These are phyloP conservation scores for Bathelium albidoporum DNA, from an alignment of 495 filamentous ascomycete species.

Conservation along the genomic window DNA sequence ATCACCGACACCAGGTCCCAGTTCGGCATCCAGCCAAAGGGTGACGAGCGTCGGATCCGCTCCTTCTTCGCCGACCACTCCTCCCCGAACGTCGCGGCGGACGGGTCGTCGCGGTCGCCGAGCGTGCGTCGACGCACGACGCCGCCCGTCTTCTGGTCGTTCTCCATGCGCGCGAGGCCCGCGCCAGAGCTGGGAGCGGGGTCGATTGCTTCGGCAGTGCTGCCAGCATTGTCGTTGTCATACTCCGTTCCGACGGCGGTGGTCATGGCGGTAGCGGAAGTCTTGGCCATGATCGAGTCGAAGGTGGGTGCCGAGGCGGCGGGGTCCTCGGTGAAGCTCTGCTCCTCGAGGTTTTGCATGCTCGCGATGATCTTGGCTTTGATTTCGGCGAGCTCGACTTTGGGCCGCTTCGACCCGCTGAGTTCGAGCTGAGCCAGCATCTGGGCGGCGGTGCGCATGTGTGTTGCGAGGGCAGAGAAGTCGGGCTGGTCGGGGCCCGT, in stretches of 20 bases:
- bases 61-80: constrained; percentile 68
- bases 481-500: constrained; percentile 48
- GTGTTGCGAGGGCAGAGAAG: constrained; percentile 62
- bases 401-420: constrained; percentile 59
- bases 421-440: constrained; percentile 70
- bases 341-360: constrained; percentile 74
- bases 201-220: constrained; percentile 35
- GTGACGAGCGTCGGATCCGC: constrained; percentile 62
- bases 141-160: constrained; percentile 67
- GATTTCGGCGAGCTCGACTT: constrained; percentile 63
- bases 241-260: constrained; percentile 29
- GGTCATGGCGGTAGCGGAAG: constrained; percentile 31
- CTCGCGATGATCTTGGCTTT: constrained; percentile 68
- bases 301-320: constrained; percentile 50
- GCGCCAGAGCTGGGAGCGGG: constrained; percentile 47
- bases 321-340: constrained; percentile 55
- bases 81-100: constrained; percentile 68
- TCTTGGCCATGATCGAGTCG: constrained; percentile 58
- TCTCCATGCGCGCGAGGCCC: constrained; percentile 68
- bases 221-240: constrained; percentile 36
- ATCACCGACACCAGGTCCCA: constrained; percentile 74
- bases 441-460: constrained; percentile 70
- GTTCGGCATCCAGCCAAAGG: constrained; percentile 69
- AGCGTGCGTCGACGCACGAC: constrained; percentile 60
- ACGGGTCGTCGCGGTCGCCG: constrained; percentile 62